Base-by-base conservation (phyloP, 2,329 filamentous ascomycete genomes). In the Juglanconis sp. region DNA sequence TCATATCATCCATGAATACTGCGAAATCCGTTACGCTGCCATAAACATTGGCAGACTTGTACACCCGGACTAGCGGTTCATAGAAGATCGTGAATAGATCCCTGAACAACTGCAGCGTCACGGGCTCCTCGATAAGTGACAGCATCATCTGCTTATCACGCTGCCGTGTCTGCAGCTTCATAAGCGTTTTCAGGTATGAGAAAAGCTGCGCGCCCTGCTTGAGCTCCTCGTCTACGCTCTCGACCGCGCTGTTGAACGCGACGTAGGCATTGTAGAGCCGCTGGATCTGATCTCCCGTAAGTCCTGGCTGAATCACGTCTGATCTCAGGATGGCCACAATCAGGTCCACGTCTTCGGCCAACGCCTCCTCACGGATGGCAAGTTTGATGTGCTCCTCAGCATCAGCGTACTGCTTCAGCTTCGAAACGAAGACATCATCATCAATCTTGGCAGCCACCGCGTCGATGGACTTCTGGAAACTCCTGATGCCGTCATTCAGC, bases 71-170 rank as follows among this genome's bases (percentile, higher is more conserved):
- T 30, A 99, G 86, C 0, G 95, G 95, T 72, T 99, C 95, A 76
- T 99, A 99, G 78, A 99, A 99, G 71, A 99, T 98, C 38, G 92
- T 96, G 73, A 99, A 98, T 31, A 99, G 82, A 70, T 99, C 95
- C 52, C 92, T 87, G 82, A 99, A 95, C 34, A 99, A 83, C 71
- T 96, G 90, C n/a, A 99, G 81, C 0, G 95, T 98, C n/a, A 94
- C 93, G 0, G 95, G 92, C 77, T 99, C 94, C 75, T 98, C 93
- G 56, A 99, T 95, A 69, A 98, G 87, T 64, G 87, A 86, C 57
- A 97, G 80, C 94, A 99, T 98, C 93, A 96, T 97, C 36, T 87
- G 81, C 85, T 99, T 99, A 73, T 99, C 95, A 52, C 94, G 85
- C 70, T 96, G 91, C 53, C 95, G 85, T 10, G 92, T 94, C 74